Base-by-base conservation (phyloP, 2,329 filamentous ascomycete genomes). In the Fusarium drepaniforme region DNA sequence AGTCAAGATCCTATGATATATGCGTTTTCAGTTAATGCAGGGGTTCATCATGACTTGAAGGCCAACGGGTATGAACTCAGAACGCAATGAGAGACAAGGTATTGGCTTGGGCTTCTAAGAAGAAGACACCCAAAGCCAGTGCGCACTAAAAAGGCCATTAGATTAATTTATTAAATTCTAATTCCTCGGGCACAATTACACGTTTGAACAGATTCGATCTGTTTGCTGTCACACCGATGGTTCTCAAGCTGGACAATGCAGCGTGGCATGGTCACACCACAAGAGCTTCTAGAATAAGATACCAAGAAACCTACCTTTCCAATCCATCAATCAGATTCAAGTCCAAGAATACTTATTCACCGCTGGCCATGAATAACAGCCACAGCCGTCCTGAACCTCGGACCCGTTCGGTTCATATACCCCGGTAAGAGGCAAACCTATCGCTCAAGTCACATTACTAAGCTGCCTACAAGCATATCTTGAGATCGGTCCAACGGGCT, bases 371-470 rank as follows among this genome's bases (percentile, higher is more conserved):
- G 30, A 51, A 53, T 16, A 38, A 53, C 30, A 21, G 23, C 40
- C 33, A 46, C 15, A 42, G 8, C 25, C 28, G 4, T 16, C 33
- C 21, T 37, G 2, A 40, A 44, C 35, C 37, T 23, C 21, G 15
- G 16, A n/a, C 35, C 33, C 60, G 18, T 18, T 64, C 9, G 42
- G 9, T 51, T 16, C 40, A 68, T 53, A 65, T 11, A 35, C 40
- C 23, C 40, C 51, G n/a, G 3, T 68, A 44, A 60, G 2, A 28
- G 5, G 8, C 7, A 1, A 11, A 15, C 6, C 5, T 15, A 16
- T 12, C 30, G 16, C 7, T 13, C 51, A 62, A 38, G 8, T 23
- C 28, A 40, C 46, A 75, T 75, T 33, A 72, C 61, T 70, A 72
- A 74, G 61, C 74, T 13, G 49, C 15, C 13, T 59, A 33, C n/a